These are phyloP conservation scores for Ophiostoma triangulosporum DNA, from an alignment of 2,329 filamentous ascomycete species.

Conservation along the genomic window DNA sequence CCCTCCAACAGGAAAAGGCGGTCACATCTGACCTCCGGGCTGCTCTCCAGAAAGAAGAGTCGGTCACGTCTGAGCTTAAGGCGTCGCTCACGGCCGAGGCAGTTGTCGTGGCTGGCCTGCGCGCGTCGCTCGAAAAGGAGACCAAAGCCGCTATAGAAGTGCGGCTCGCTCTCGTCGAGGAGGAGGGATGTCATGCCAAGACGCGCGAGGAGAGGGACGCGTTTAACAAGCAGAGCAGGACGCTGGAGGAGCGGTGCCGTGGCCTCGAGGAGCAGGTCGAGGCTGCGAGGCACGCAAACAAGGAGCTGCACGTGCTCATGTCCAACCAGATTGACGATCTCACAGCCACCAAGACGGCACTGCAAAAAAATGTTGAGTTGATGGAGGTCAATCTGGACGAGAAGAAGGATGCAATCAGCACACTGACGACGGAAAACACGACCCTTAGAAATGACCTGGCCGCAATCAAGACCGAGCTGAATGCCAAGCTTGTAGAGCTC, in stretches of 20 bases:
- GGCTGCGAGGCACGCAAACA: constrained; percentile 4
- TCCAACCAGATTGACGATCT: constrained; percentile 10
- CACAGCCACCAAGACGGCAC: constrained; percentile 5
- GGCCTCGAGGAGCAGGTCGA: constrained; percentile 10
- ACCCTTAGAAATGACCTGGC: not conserved
- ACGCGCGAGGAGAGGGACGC: not conserved
- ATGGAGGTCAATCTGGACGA: not conserved
- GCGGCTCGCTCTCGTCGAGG: constrained; percentile 1
- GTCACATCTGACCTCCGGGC: not conserved
- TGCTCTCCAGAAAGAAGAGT: not conserved
- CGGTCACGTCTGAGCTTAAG: not conserved
- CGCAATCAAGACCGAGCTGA: not conserved
- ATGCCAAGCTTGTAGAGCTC: not conserved
- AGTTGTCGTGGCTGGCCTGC: not conserved
- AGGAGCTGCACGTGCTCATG: constrained; percentile 11
- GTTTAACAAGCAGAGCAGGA: not conserved
- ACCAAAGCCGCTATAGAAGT: not conserved
- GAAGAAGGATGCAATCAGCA: not conserved
- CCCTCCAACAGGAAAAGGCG: not conserved
- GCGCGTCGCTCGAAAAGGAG: not conserved
- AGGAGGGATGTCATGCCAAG: constrained; percentile 1
- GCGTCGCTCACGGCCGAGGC: not conserved
- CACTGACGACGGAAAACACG: not conserved
- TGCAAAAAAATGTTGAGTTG: not conserved
- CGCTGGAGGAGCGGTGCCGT: not conserved